Evolutionary conservation across 1,139 yeast genomes (phyloP), one percentile per base, ranked within the genome.

Genomic region (Torulaspora globosa): DNA sequence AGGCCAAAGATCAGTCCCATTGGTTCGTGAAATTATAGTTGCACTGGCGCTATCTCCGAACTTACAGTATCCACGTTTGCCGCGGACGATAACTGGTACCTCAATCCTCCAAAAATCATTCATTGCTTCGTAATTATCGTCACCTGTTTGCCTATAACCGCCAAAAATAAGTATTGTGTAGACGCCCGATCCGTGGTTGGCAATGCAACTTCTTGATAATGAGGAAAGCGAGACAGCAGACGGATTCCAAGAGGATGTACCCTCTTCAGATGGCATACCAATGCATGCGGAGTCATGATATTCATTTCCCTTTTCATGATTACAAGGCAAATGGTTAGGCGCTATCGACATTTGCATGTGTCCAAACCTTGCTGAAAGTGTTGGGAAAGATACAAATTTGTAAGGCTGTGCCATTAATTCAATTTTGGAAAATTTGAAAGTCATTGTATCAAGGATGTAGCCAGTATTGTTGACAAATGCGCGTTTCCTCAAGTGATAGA

Each of bases 91-190:
- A 1, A 71, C 62, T 4, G 70, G 64, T 1, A 75, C 49, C 46
- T 74, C 76, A 27, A 74, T 62, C 51, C 67, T 70, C 79, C 79
- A 76, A 43, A 75, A 52, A 55, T 75, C 79, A 48, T 70, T 68
- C 54, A 74, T 58, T 1, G 78, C 70, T 31, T 68, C 64, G 49
- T 69, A 74, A 21, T 54, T 50, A 5, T 55, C 54, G 39, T 60
- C 61, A 14, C 56, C 55, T 1, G 58, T 50, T 28, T 59, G 61
- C 27, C 57, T 53, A 46, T 70, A 74, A 0, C 79, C 79, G 14
- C 78, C 79, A 68, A 72, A 70, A 3, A 74, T 65, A 37, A 69
- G 63, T 1, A 70, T 56, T 1, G 63, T 57, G 36, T 46, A 50
- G 19, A 58, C 55, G n/a, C 52, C 51, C n/a, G 54, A 36, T 6